phyloP scores from a whole-genome alignment of 176 grass and related monocot genomes.

The Rhynchospora tenuis region DNA sequence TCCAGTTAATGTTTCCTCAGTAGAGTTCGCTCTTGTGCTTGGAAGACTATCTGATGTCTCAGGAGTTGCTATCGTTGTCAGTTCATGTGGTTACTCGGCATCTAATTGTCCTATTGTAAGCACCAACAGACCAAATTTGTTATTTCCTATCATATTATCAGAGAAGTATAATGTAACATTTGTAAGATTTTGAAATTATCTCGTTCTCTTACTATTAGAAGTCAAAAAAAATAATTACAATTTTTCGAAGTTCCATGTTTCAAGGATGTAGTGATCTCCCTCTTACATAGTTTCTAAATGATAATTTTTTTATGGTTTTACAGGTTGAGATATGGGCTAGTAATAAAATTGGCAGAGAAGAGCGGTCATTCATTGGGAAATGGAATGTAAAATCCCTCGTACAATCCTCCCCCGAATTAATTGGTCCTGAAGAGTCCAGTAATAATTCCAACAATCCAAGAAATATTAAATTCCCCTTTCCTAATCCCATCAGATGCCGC shows the following conservation, averaged over 20 bases:
- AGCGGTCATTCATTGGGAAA: conserved; percentile 77
- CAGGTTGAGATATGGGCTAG: conserved; percentile 98
- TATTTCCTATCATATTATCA: conserved; percentile 10
- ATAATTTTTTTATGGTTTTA: conserved; percentile 15
- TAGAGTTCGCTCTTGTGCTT: conserved; percentile 92
- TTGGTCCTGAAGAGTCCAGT: conserved; percentile 59
- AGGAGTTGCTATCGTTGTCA: conserved; percentile 77
- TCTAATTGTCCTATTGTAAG: conserved; percentile 91
- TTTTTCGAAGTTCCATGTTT: not conserved
- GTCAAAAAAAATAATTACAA: not conserved
- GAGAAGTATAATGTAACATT: not conserved
- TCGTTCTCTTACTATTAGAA: not conserved
- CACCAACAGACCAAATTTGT: not conserved
- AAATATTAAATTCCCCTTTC: conserved; percentile 79
- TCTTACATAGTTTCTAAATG: not conserved
- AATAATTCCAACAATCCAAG: conserved; percentile 46
- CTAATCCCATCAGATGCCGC: conserved; percentile 71
- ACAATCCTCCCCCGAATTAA: conserved; percentile 54
- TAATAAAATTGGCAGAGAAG: conserved; percentile 79
- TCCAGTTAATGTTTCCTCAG: conserved; percentile 41
- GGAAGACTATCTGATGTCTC: conserved; percentile 84
- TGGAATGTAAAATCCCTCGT: conserved; percentile 70
- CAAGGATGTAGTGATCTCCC: not conserved
- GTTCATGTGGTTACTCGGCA: conserved; percentile 79
- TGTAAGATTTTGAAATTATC: not conserved